Conservation (phyloP, 2,329 filamentous ascomycete genomes). For the Tolypocladium paradoxum region DNA sequence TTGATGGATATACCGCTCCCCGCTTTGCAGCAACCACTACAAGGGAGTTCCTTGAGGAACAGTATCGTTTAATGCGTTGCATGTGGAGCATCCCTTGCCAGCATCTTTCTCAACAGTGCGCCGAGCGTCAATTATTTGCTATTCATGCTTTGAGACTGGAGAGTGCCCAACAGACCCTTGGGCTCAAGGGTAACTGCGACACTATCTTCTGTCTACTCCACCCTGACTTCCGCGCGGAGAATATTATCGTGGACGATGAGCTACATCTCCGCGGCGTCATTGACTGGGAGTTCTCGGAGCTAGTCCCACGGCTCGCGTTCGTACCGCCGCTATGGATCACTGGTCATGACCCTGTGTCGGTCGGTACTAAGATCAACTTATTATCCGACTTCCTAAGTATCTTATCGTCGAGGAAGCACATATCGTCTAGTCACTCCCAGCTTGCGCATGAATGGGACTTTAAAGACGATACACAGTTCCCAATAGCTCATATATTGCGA, state of each 20-base stretch:
- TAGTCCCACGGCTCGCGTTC: neutral
- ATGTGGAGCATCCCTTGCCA: neutral
- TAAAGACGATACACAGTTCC: neutral
- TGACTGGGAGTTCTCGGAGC: neutral
- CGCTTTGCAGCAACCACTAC: neutral
- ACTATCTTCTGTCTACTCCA: neutral
- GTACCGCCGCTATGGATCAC: neutral
- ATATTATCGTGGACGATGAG: neutral
- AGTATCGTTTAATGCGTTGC: neutral
- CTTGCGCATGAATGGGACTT: neutral
- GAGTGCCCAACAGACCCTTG: too few species aligned
- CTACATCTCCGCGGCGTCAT: neutral
- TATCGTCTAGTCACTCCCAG: neutral
- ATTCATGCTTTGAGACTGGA: neutral
- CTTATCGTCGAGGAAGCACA: neutral
- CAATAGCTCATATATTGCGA: neutral
- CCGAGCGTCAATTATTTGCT: neutral
- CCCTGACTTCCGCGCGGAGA: neutral
- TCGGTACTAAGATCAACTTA: too few species aligned
- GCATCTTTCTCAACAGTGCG: neutral
- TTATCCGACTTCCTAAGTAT: neutral
- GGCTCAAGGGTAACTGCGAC: neutral
- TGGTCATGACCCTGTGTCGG: neutral
- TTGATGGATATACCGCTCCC: neutral
- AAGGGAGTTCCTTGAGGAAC: neutral